phyloP scores from a whole-genome alignment of 805 yeast species.

The Saccharomycopsis sp. region DNA sequence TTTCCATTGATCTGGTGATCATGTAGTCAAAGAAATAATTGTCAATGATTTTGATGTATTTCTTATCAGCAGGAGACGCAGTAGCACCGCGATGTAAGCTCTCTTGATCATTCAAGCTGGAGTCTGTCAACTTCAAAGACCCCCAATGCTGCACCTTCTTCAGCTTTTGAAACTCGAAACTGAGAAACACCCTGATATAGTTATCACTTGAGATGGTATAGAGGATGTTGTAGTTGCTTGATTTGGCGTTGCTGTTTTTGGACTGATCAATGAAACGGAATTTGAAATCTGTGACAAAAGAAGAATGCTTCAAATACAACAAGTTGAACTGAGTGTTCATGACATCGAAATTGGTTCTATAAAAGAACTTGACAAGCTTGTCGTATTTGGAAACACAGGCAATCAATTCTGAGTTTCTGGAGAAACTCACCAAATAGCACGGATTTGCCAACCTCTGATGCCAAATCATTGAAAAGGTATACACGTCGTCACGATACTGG shows the following conservation, averaged over 20 bases:
- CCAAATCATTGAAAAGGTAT: constrained; percentile 29
- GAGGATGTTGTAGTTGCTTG: constrained; percentile 39
- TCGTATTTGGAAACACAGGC: constrained; percentile 59
- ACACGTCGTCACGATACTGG: constrained; percentile 36
- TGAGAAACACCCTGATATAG: constrained; percentile 58
- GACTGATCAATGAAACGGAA: constrained; percentile 16
- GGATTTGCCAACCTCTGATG: constrained; percentile 49
- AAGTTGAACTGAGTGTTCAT: constrained; percentile 59
- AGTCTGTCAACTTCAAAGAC: constrained; percentile 28
- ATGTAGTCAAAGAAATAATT: constrained; percentile 29
- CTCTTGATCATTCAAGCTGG: background rate
- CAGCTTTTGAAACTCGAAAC: constrained; percentile 51
- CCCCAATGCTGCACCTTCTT: constrained; percentile 53
- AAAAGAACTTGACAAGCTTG: constrained; percentile 67
- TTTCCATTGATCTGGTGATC: constrained; percentile 19
- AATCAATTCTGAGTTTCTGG: constrained; percentile 60
- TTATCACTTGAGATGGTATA: constrained; percentile 59
- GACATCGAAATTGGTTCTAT: constrained; percentile 58
- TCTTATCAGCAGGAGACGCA: constrained; percentile 1
- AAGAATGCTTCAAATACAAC: constrained; percentile 56
- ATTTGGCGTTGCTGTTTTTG: constrained; percentile 40
- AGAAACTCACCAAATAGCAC: constrained; percentile 45
- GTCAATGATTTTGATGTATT: constrained; percentile 34
- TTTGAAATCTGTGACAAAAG: constrained; percentile 41
- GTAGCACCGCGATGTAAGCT: constrained; percentile 1